Conservation (phyloP, 192 early-diverging fungal species). For the Podila epicladia region DNA sequence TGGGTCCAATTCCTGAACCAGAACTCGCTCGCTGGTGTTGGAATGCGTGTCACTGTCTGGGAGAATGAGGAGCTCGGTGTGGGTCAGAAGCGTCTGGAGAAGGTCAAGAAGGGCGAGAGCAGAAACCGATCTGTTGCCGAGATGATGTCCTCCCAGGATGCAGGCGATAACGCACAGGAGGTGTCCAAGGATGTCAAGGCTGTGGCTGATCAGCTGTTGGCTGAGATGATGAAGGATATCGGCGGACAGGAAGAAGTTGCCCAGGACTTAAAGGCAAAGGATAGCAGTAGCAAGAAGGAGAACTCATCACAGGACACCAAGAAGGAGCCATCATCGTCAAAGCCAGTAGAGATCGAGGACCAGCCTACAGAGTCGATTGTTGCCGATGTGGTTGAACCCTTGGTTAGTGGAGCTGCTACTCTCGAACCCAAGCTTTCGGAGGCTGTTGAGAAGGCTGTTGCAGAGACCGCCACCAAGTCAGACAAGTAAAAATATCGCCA, state of each 20-base stretch:
- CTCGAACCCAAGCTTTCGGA: constrained; percentile 31
- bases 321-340: constrained; percentile 11
- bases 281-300: background rate
- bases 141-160: constrained; percentile 9
- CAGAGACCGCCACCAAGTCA: constrained; percentile 27
- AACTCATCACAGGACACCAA: constrained; percentile 13
- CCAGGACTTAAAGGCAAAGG: background rate
- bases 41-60: constrained; percentile 79
- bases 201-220: constrained; percentile 42
- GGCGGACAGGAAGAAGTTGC: constrained; percentile 34
- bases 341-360: background rate
- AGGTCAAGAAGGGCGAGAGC: constrained; percentile 49
- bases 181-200: constrained; percentile 43
- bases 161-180: background rate
- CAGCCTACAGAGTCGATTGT: constrained; percentile 34
- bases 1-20: constrained; percentile 84
- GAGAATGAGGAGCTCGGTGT: constrained; percentile 71
- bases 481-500: constrained; percentile 8
- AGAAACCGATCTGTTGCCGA: constrained; percentile 50
- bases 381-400: constrained; percentile 25
- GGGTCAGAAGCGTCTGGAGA: constrained; percentile 50
- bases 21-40: constrained; percentile 88
- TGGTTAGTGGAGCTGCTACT: constrained; percentile 20
- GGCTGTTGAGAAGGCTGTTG: constrained; percentile 36
- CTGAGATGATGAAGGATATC: constrained; percentile 51